A percentile compares a stretch with the other conserved stretches of the same genome.
These are phyloP conservation scores for Wickerhamiella parazyma DNA, from an alignment of 805 yeast genomes.

Conservation along the genomic window DNA sequence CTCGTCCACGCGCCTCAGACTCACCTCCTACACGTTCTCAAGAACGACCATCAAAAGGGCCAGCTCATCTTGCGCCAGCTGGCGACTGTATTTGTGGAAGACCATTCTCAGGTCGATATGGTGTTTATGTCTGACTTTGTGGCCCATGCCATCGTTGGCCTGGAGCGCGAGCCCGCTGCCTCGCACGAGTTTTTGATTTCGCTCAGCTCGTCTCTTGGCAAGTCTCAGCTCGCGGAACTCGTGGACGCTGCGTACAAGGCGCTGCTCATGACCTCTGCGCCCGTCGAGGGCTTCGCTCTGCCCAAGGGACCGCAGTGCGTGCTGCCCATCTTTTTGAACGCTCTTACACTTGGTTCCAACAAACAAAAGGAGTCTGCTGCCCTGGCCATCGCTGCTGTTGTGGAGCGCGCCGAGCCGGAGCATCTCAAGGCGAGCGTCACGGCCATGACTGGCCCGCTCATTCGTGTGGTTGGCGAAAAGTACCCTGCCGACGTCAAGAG, in stretches of 20 bases:
- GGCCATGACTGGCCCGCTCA: conserved; percentile 88
- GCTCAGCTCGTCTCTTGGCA: conserved; percentile 56
- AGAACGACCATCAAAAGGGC: conserved; percentile 51
- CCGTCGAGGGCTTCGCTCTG: conserved; percentile 49
- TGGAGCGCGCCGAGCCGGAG: conserved; percentile 74
- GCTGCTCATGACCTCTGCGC: conserved; percentile 46
- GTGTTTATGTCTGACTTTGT: conserved; percentile 66
- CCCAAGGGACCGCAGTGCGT: conserved; percentile 77
- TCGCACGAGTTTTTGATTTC: conserved; percentile 53
- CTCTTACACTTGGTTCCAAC: conserved; percentile 82
- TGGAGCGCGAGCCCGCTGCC: conserved; percentile 56
- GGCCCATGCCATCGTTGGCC: conserved; percentile 48
- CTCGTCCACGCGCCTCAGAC: conserved; percentile 35
- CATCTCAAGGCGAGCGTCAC: conserved; percentile 76
- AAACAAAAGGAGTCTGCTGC: conserved; percentile 82
- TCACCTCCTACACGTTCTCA: conserved; percentile 60
- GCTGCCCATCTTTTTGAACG: conserved; percentile 84
- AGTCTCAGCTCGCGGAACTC: conserved; percentile 61
- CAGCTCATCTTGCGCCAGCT: conserved; percentile 39
- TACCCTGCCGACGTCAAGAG: conserved; percentile 83
- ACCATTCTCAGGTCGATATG: conserved; percentile 31
- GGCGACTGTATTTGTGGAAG: conserved; percentile 58
- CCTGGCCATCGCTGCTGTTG: conserved; percentile 72
- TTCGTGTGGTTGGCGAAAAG: conserved; percentile 95
- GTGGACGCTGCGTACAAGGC: conserved; percentile 73